Evolutionary conservation across 306 rosid species (phyloP), one percentile per base, ranked within the genome.

Genomic region (Trichosanthes cucumerina): DNA sequence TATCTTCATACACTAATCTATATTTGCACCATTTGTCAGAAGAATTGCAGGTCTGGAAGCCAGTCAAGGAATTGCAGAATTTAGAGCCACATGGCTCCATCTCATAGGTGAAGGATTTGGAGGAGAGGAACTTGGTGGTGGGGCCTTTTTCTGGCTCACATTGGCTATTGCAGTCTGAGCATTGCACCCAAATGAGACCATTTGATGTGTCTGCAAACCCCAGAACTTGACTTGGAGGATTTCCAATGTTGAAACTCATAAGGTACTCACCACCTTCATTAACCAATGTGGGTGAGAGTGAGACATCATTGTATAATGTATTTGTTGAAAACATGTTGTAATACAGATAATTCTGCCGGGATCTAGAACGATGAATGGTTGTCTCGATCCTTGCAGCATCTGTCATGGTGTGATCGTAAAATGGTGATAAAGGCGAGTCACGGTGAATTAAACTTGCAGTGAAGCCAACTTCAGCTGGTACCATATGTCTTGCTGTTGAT

Each of bases 391-490:
- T 33, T 26, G 84, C 80, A 44, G 75, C 36, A 19, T 58, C 12
- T 9, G 63, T 69, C 75, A 78, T 75, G 52, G 80, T 26, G 21
- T 28, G 76, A 71, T 80, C 56, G 76, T 73, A 75, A 31, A 82
- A 34, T 21, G 82, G 84, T 1, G 77, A 80, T 16, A 82, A 34
- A 15, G 84, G 84, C 1, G 73, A 80, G 69, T 80, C 84, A 0
- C 46, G 79, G 76, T 78, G 84, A 70, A 83, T 56, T 31, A 72
- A 7, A 26, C 24, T 23, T 47, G 59, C 77, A 4, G 43, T 47
- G 59, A 72, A 72, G 24, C 77, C 59, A 72, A 15, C 58, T 47
- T 28, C 59, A 28, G 7, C 26, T 26, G 58, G 38, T 44, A 6
- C 21, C 57, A 7, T 2, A 23, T 24, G 33, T 26, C 56, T 44